Conservation (phyloP, 345 rosid genomes). For the Salix viminalis region DNA sequence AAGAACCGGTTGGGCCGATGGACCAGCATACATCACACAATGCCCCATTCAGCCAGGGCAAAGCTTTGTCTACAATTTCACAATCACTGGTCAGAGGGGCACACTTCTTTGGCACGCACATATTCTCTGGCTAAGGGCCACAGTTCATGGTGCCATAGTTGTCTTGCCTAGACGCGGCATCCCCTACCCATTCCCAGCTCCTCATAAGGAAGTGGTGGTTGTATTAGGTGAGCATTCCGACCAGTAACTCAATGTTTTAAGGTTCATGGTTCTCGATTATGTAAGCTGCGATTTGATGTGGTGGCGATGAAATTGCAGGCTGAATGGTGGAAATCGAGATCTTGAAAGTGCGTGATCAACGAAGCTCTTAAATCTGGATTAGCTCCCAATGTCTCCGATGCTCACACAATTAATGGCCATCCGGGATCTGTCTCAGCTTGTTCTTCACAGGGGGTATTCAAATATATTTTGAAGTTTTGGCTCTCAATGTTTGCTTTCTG, state of each 20-base stretch:
- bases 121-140: slow-evolving; percentile 62
- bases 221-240: slow-evolving; percentile 37
- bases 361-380: slow-evolving; percentile 48
- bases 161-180: slow-evolving; percentile 56
- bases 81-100: slow-evolving; percentile 60
- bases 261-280: neutral
- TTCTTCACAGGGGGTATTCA: slow-evolving; percentile 36
- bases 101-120: slow-evolving; percentile 78
- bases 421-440: slow-evolving; percentile 53
- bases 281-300: neutral
- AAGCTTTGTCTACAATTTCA: slow-evolving; percentile 49
- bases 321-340: slow-evolving; percentile 77
- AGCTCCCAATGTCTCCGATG: slow-evolving; percentile 66
- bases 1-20: slow-evolving; percentile 83
- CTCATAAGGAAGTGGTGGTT: slow-evolving; percentile 47
- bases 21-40: slow-evolving; percentile 76
- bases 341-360: slow-evolving; percentile 52
- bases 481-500: neutral
- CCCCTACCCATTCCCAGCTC: slow-evolving; percentile 62
- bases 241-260: neutral
- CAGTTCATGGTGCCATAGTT: slow-evolving; percentile 62
- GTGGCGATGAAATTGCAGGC: slow-evolving; percentile 29
- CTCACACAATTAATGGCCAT: slow-evolving; percentile 69
- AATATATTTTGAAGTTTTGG: neutral
- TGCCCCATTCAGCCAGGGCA: slow-evolving; percentile 70